These are phyloP conservation scores for Hebeloma cylindrosporum DNA, from an alignment of 768 basidiomycete genomes.

Conservation along the genomic window DNA sequence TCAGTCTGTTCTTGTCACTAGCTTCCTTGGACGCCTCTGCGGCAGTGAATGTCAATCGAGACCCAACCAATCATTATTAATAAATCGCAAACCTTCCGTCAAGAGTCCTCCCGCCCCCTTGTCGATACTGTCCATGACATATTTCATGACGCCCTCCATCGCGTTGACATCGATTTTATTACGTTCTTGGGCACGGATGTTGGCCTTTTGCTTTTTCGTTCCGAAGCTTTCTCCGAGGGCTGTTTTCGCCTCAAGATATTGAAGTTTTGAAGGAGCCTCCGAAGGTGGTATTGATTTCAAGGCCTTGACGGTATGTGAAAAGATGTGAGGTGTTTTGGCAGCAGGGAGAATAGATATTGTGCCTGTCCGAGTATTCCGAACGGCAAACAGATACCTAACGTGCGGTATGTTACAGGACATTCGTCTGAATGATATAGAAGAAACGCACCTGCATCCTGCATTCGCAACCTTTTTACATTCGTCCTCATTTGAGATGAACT, in stretches of 20 bases:
- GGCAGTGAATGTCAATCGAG: conserved; percentile 7
- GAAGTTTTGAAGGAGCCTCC: conserved; percentile 47
- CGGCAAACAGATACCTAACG: conserved; percentile 78
- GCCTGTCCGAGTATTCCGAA: conserved; percentile 76
- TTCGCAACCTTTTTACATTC: conserved; percentile 49
- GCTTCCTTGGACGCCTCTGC: conserved; percentile 67
- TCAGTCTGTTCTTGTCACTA: conserved; percentile 64
- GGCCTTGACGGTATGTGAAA: conserved; percentile 81
- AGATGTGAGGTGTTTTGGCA: conserved; percentile 61
- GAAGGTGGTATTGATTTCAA: conserved; percentile 64
- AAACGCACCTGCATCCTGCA: conserved; percentile 68
- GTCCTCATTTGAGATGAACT: conserved; percentile 70
- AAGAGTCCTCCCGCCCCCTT: conserved; percentile 68
- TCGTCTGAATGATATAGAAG: conserved; percentile 2
- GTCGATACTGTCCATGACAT: conserved; percentile 83
- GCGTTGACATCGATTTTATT: conserved; percentile 88
- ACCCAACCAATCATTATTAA: background rate
- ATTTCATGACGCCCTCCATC: conserved; percentile 80
- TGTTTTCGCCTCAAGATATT: conserved; percentile 64
- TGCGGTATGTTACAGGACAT: too few relatives aligned
- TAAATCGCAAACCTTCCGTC: conserved; percentile 59
- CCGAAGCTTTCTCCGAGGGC: conserved; percentile 92
- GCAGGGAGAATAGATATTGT: conserved; percentile 68
- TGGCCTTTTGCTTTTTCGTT: conserved; percentile 89
- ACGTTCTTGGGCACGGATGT: conserved; percentile 81